phyloP scores from a whole-genome alignment of 768 basidiomycete genomes.

The Clitopilus hobsonii region DNA sequence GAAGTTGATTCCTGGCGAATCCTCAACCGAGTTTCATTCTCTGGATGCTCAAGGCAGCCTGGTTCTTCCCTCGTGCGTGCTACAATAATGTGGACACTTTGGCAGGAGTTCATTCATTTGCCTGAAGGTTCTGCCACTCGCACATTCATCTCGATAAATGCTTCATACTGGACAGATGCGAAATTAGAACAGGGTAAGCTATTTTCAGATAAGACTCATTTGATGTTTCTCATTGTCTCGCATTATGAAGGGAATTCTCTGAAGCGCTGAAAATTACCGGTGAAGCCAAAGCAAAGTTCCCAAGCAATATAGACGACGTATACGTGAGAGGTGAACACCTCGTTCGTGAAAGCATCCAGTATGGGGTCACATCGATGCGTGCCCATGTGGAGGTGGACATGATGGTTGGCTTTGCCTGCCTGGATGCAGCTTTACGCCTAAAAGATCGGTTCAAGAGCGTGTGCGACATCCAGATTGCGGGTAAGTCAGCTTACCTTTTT shows the following conservation, averaged over 20 bases:
- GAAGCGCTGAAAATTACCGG: slow-evolving; percentile 54
- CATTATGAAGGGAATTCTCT: slow-evolving; percentile 37
- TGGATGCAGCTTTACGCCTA: slow-evolving; percentile 46
- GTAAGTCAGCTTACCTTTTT: slow-evolving; percentile 28
- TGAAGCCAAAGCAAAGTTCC: slow-evolving; percentile 45
- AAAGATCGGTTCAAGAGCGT: slow-evolving; percentile 36
- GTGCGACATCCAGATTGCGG: slow-evolving; percentile 57
- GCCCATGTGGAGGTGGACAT: slow-evolving; percentile 66
- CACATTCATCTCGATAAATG: slow-evolving; percentile 70
- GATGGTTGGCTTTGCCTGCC: slow-evolving; percentile 47
- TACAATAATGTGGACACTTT: neutral
- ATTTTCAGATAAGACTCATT: neutral
- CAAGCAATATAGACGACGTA: slow-evolving; percentile 37
- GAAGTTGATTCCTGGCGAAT: neutral
- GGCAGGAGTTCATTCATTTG: slow-evolving; percentile 5
- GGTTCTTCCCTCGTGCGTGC: slow-evolving; percentile 31
- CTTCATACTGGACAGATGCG: slow-evolving; percentile 56
- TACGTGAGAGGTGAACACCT: slow-evolving; percentile 48
- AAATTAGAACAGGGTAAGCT: slow-evolving; percentile 47
- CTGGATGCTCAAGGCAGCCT: slow-evolving; percentile 26
- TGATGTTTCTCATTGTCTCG: slow-evolving; percentile 6
- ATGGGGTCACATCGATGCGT: slow-evolving; percentile 61
- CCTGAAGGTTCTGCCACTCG: slow-evolving; percentile 46
- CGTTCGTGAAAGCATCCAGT: slow-evolving; percentile 52
- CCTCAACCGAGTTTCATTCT: neutral